These are phyloP conservation scores for Solioccasus polychromus DNA, from an alignment of 768 basidiomycete genomes.

Conservation along the genomic window DNA sequence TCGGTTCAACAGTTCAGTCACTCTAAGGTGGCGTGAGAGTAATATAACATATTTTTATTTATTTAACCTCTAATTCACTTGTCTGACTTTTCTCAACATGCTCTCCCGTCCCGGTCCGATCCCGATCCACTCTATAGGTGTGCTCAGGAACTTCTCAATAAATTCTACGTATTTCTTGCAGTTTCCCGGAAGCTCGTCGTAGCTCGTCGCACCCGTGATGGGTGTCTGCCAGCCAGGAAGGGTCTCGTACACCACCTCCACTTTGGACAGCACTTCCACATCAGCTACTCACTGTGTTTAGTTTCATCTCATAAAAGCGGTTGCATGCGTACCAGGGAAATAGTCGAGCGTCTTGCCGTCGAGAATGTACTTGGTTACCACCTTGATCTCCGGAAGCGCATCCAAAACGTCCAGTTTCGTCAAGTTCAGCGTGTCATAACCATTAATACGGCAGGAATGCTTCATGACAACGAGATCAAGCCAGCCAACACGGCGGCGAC, in stretches of 20 bases:
- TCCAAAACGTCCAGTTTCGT: constrained; percentile 97
- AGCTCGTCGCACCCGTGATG: constrained; percentile 62
- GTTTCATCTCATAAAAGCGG: background rate
- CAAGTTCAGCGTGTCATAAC: constrained; percentile 89
- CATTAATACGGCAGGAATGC: constrained; percentile 92
- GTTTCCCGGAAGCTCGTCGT: constrained; percentile 75
- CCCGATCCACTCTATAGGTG: constrained; percentile 89
- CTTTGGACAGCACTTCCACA: constrained; percentile 72
- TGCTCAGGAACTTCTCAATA: constrained; percentile 71
- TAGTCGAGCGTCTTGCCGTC: constrained; percentile 76
- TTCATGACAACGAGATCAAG: constrained; percentile 93
- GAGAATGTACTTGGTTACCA: constrained; percentile 76
- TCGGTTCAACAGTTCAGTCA: constrained; percentile 22
- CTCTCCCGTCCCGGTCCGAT: constrained; percentile 84
- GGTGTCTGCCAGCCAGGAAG: constrained; percentile 88
- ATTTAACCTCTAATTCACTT: constrained; percentile 14
- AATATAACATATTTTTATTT: background rate
- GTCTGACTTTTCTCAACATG: constrained; percentile 57
- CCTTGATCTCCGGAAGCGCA: constrained; percentile 78
- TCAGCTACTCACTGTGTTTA: constrained; percentile 54
- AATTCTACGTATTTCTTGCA: constrained; percentile 86
- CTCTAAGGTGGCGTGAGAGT: no score
- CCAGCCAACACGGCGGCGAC: constrained; percentile 94
- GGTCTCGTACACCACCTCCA: constrained; percentile 84
- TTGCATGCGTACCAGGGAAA: constrained; percentile 71